These are phyloP conservation scores for Sutorius australiensis DNA, from an alignment of 768 basidiomycete genomes.

Conservation along the genomic window DNA sequence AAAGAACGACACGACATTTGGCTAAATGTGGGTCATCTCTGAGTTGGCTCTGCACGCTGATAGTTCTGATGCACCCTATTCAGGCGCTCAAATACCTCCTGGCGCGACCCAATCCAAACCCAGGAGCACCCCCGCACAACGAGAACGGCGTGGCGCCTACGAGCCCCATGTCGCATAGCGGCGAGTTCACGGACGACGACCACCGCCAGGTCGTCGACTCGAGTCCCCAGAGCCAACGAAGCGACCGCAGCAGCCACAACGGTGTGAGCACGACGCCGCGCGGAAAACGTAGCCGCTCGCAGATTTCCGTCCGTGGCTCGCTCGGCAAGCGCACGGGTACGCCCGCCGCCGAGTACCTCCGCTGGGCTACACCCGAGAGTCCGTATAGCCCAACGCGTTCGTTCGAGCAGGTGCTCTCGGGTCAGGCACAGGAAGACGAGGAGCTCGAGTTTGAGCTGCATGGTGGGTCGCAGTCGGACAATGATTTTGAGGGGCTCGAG, in stretches of 20 bases:
- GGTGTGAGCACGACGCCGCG: conserved; percentile 74
- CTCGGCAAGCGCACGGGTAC: conserved; percentile 86
- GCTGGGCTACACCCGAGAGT: conserved; percentile 71
- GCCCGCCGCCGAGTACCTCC: conserved; percentile 86
- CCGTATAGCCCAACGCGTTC: conserved; percentile 74
- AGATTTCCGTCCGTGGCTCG: conserved; percentile 67
- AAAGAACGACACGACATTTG: conserved; percentile 97
- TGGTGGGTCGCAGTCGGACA: conserved; percentile 66
- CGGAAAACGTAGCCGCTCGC: conserved; percentile 74
- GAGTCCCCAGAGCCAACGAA: conserved; percentile 75
- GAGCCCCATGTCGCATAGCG: conserved; percentile 46
- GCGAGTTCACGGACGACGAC: conserved; percentile 50
- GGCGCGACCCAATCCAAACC: conserved; percentile 55
- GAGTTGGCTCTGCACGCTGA: conserved; percentile 1
- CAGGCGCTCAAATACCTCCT: conserved; percentile 92
- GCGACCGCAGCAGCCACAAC: conserved; percentile 53
- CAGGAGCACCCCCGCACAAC: conserved; percentile 22
- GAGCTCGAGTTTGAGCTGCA: conserved; percentile 84
- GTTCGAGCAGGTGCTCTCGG: conserved; percentile 48
- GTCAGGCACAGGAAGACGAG: conserved; percentile 44
- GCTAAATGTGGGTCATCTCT: conserved; percentile 64
- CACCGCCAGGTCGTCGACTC: conserved; percentile 44
- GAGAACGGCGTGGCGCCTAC: conserved; percentile 37
- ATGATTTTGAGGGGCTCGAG: conserved; percentile 88
- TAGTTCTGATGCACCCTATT: conserved; percentile 4